These are phyloP conservation scores for Hypoxylon sp. DNA, from an alignment of 2,329 filamentous ascomycete species.

Conservation along the genomic window DNA sequence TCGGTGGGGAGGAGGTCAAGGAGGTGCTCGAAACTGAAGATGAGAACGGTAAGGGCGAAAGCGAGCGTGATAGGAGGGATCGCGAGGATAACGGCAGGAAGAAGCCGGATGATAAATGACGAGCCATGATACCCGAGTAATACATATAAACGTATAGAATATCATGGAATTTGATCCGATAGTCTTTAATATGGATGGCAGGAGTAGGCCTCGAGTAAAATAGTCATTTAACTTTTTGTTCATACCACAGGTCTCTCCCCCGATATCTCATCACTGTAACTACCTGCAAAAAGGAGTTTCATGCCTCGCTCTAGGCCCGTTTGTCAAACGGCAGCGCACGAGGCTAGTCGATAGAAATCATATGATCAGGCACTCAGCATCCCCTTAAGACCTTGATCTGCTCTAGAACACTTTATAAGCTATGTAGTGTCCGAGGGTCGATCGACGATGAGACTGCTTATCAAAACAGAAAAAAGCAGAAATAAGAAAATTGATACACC, in stretches of 20 bases:
- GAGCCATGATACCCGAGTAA: slow-evolving; percentile 34
- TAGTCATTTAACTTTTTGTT: slow-evolving; percentile 13
- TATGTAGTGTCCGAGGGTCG: slow-evolving; percentile 54
- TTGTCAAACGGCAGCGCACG: not conserved
- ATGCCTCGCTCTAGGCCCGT: not conserved
- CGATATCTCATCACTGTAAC: not conserved
- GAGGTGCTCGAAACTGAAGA: slow-evolving; percentile 68
- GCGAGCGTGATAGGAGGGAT: slow-evolving; percentile 55
- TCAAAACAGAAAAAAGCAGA: slow-evolving; percentile 12
- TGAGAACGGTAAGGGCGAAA: slow-evolving; percentile 56
- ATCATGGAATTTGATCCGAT: slow-evolving; percentile 3
- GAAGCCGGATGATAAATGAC: slow-evolving; percentile 42
- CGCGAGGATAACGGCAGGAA: slow-evolving; percentile 51
- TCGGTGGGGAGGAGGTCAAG: slow-evolving; percentile 75
- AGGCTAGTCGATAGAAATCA: not conserved
- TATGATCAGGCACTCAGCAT: slow-evolving; percentile 49
- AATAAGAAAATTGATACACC: slow-evolving; percentile 28
- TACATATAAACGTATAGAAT: slow-evolving; percentile 33
- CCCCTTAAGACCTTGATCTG: slow-evolving; percentile 67
- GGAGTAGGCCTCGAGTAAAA: not conserved
- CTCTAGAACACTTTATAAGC: slow-evolving; percentile 73
- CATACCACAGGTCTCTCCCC: slow-evolving; percentile 3
- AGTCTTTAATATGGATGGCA: not conserved
- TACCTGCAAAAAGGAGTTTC: not conserved
- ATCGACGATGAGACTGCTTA: slow-evolving; percentile 22